Evolutionary conservation across 2,329 filamentous ascomycete genomes (phyloP).

Genomic region (Aspergillus unguis): DNA sequence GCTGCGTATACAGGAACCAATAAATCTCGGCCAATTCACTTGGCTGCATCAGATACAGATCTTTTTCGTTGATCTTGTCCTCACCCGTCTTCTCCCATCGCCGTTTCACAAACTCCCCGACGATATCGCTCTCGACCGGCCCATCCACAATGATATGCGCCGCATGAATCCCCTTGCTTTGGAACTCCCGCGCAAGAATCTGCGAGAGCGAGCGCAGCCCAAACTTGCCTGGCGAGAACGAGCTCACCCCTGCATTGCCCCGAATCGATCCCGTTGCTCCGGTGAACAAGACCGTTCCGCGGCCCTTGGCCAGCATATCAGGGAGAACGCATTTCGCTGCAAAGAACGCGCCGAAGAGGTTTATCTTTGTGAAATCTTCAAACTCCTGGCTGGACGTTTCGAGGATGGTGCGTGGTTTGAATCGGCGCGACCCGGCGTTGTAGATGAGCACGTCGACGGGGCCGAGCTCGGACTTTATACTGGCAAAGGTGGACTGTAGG

Average conservation of each 20-base stretch:
- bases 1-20: slow-evolving; percentile 18
- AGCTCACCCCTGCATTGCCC: slow-evolving; percentile 14
- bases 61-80: slow-evolving; percentile 13
- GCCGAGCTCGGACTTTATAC: slow-evolving; percentile 15
- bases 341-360: slow-evolving; percentile 16
- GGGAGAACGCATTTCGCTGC: slow-evolving; percentile 13
- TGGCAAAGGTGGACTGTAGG: slow-evolving; percentile 7
- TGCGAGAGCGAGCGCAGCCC: slow-evolving; percentile 15
- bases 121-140: slow-evolving; percentile 17
- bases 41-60: slow-evolving; percentile 19
- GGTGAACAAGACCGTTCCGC: slow-evolving; percentile 16
- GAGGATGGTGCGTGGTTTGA: slow-evolving; percentile 14
- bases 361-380: slow-evolving; percentile 15
- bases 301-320: slow-evolving; percentile 12
- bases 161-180: slow-evolving; percentile 13
- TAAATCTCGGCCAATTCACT: slow-evolving; percentile 15
- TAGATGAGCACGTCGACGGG: slow-evolving; percentile 15
- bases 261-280: slow-evolving; percentile 16
- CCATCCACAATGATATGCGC: slow-evolving; percentile 19
- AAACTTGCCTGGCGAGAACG: slow-evolving; percentile 19
- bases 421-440: slow-evolving; percentile 16
- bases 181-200: slow-evolving; percentile 18
- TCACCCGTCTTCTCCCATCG: slow-evolving; percentile 16
- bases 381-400: slow-evolving; percentile 15
- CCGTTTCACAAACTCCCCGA: slow-evolving; percentile 9